Evolutionary conservation across 2,329 filamentous ascomycete genomes (phyloP), one percentile per base, ranked within the genome.

Genomic region (Dactylonectria estremocensis): DNA sequence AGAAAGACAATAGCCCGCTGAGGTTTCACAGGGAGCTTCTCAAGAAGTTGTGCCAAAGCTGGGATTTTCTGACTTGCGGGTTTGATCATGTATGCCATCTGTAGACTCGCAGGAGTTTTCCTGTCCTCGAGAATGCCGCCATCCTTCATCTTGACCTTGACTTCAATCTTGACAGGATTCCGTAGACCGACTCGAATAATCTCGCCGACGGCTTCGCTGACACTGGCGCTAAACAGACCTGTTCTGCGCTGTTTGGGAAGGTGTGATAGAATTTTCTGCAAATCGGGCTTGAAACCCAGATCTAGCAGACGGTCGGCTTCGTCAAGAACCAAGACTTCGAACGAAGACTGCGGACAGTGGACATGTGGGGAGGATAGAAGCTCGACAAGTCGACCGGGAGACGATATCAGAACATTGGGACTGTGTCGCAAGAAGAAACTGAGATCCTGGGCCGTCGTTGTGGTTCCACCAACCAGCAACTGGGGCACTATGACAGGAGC

Each of bases 161-260:
- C 96, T 11, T 93, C 92, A 68, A 99, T 94, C 77, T 97, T 97
- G 75, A 98, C 95, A 0, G 96, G 96, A 80, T 99, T 98, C 43
- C 96, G 89, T 71, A 98, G 84, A 20, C 96, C 96, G 8, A 98
- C 94, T 40, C 95, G 89, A 59, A 99, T 95, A 61, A 99, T 92
- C 78, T 98, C 93, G 69, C 95, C 92, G 1, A 99, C 93, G 2
- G 96, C 96, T 78, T 98, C 96, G 74, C 93, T 96, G n/a, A 99
- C 93, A 76, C 93, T 97, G 13, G 96, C 96, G 77, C 94, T 97
- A 82, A 98, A 99, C 0, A 99, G 84, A 0, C 96, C 96, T 0
- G 96, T 99, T 55, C 96, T 89, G 58, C 96, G 88, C 79, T 99
- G 96, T 78, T 99, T 99, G 0, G 96, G 96, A 6, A 99, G 83